A percentile compares a stretch with the other conserved stretches of the same genome.
These are phyloP conservation scores for Lavandula angustifolia DNA, from an alignment of 257 asterid species.

Conservation along the genomic window DNA sequence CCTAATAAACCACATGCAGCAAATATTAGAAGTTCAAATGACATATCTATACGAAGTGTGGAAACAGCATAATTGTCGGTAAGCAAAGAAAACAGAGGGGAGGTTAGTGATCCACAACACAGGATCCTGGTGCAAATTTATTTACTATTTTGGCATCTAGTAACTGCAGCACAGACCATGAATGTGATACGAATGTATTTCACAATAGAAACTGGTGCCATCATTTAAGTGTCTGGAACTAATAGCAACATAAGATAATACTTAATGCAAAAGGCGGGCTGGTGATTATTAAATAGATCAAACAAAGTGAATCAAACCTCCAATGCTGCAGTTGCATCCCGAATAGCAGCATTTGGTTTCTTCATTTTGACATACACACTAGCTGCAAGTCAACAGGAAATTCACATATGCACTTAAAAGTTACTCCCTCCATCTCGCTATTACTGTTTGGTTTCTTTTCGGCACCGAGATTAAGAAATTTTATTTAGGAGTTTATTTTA, in stretches of 20 bases:
- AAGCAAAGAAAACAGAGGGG: neutral
- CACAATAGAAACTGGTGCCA: neutral
- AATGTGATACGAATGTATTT: neutral
- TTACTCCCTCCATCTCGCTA: too few relatives aligned
- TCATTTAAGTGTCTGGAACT: neutral
- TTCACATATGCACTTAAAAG: neutral
- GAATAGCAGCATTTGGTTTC: slow-evolving; percentile 96
- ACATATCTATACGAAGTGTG: neutral
- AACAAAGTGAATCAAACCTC: slow-evolving; percentile 52
- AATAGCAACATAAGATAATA: neutral
- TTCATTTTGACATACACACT: slow-evolving; percentile 85
- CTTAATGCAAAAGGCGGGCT: neutral
- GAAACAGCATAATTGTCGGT: neutral
- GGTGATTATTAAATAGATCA: neutral
- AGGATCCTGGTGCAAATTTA: neutral
- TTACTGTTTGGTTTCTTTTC: too few relatives aligned
- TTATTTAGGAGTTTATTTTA: too few relatives aligned
- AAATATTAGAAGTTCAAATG: slow-evolving; percentile 8
- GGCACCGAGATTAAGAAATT: too few relatives aligned
- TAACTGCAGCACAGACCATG: neutral
- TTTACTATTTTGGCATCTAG: neutral
- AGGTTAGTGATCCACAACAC: slow-evolving; percentile 2
- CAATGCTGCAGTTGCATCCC: slow-evolving; percentile 93
- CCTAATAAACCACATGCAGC: neutral
- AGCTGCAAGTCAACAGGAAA: slow-evolving; percentile 51